These are phyloP conservation scores for Rubia tinctorum DNA, from an alignment of 305 asterid genomes.

Conservation along the genomic window DNA sequence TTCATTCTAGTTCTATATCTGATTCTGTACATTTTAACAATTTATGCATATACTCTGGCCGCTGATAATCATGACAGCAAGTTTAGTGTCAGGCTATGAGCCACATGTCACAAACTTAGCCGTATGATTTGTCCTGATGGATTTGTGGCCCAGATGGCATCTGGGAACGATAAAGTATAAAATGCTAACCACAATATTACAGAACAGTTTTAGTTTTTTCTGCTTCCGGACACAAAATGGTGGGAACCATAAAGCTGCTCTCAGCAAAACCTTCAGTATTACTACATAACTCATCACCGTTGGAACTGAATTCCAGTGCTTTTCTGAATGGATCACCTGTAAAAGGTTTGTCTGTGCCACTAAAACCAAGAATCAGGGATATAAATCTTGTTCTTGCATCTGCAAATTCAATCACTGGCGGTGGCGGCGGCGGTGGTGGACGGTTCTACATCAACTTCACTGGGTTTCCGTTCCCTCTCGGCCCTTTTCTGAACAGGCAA, in stretches of 20 bases:
- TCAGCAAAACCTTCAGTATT: slow-evolving; percentile 36
- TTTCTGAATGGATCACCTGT: slow-evolving; percentile 41
- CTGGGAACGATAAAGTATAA: background rate
- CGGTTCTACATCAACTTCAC: slow-evolving; percentile 84
- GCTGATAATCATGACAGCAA: slow-evolving; percentile 5
- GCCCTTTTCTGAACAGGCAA: slow-evolving; percentile 89
- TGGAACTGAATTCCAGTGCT: slow-evolving; percentile 31
- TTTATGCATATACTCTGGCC: background rate
- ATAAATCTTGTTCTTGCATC: slow-evolving; percentile 46
- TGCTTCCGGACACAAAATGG: slow-evolving; percentile 20
- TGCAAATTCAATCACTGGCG: slow-evolving; percentile 12
- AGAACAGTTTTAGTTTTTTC: background rate
- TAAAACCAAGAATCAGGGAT: slow-evolving; percentile 38
- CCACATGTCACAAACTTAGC: slow-evolving; percentile 45
- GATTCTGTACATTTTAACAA: background rate
- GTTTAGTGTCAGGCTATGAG: slow-evolving; percentile 23
- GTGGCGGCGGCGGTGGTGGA: slow-evolving; percentile 42
- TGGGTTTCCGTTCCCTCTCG: slow-evolving; percentile 95
- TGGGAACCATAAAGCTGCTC: slow-evolving; percentile 44
- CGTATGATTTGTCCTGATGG: slow-evolving; percentile 11
- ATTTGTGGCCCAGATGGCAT: slow-evolving; percentile 4
- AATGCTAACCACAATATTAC: background rate
- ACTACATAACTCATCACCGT: slow-evolving; percentile 26
- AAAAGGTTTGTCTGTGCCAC: slow-evolving; percentile 36
- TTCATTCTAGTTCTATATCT: background rate